These are phyloP conservation scores for Paraconiothyrium brasiliense DNA, from an alignment of 2,329 filamentous ascomycete genomes.

Conservation along the genomic window DNA sequence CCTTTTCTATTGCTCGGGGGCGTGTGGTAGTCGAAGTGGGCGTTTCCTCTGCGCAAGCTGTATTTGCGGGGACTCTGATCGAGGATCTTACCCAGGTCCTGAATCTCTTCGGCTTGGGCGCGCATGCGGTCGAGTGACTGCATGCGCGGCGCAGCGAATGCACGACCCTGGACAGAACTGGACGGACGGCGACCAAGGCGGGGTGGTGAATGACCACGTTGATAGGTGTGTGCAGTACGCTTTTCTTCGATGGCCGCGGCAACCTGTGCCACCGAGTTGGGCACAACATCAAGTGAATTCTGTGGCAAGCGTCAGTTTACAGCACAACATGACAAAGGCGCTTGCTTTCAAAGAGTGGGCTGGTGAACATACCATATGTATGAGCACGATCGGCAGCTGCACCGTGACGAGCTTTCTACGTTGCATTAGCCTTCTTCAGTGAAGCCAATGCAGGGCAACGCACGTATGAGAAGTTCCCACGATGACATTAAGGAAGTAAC, in stretches of 20 bases:
- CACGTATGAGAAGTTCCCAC: slow-evolving; percentile 56
- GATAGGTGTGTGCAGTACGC: slow-evolving; percentile 38
- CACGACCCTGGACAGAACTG: slow-evolving; percentile 58
- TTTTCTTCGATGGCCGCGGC: slow-evolving; percentile 65
- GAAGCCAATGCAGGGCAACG: slow-evolving; percentile 19
- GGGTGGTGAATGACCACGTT: slow-evolving; percentile 34
- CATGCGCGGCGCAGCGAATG: slow-evolving; percentile 62
- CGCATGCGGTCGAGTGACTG: slow-evolving; percentile 60
- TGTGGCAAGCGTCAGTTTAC: slow-evolving; percentile 28
- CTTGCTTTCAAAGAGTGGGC: not conserved
- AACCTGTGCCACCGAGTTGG: slow-evolving; percentile 64
- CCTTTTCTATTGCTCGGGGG: slow-evolving; percentile 48
- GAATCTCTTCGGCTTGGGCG: slow-evolving; percentile 52
- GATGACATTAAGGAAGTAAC: slow-evolving; percentile 63
- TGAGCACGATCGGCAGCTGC: slow-evolving; percentile 64
- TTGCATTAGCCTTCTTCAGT: slow-evolving; percentile 26
- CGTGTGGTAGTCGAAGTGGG: slow-evolving; percentile 45
- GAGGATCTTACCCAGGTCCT: slow-evolving; percentile 52
- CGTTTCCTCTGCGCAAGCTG: slow-evolving; percentile 33
- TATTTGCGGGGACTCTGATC: slow-evolving; percentile 58
- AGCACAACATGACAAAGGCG: not conserved
- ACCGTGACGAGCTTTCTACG: slow-evolving; percentile 60
- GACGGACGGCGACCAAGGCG: slow-evolving; percentile 49
- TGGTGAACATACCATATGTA: slow-evolving; percentile 59
- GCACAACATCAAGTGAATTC: slow-evolving; percentile 65